These are phyloP conservation scores for Heterobasidion irregulare DNA, from an alignment of 1,284 basidiomycete species.

Conservation along the genomic window DNA sequence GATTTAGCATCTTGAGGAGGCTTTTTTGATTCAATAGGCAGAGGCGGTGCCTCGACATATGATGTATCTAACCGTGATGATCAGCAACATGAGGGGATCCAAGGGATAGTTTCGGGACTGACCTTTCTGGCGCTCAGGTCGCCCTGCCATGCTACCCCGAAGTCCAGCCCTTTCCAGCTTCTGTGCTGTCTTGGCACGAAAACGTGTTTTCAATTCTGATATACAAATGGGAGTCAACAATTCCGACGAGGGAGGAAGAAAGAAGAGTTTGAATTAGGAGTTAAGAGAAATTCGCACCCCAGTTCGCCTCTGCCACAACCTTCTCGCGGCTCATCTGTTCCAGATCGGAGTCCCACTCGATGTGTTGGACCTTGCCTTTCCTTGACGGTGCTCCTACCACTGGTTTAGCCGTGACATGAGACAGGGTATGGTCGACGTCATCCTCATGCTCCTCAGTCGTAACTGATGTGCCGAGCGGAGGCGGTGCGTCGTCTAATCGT, in stretches of 20 bases:
- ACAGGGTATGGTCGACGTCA: conserved; percentile 54
- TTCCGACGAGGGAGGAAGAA: background rate
- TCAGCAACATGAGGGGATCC: conserved; percentile 2
- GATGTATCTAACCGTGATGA: conserved; percentile 16
- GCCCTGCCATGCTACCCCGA: background rate
- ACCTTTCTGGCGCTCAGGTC: conserved; percentile 8
- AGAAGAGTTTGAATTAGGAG: background rate
- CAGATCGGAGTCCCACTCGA: conserved; percentile 59
- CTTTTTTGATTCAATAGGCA: conserved; percentile 28
- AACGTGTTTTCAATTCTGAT: conserved; percentile 60
- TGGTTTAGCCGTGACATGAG: conserved; percentile 33
- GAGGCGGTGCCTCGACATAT: conserved; percentile 46
- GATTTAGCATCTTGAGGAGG: conserved; percentile 38
- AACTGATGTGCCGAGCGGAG: conserved; percentile 16
- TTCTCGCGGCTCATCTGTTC: conserved; percentile 63
- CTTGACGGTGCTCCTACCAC: conserved; percentile 20
- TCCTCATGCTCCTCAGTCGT: conserved; percentile 23
- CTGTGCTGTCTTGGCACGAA: conserved; percentile 49
- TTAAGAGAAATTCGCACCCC: conserved; percentile 36
- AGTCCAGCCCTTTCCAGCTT: conserved; percentile 30
- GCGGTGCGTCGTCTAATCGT: conserved; percentile 32
- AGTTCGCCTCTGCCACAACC: conserved; percentile 58
- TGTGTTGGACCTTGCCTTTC: conserved; percentile 56
- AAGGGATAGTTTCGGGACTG: conserved; percentile 10
- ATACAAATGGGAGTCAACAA: too few relatives aligned